These are phyloP conservation scores for Macaranga tanarius DNA, from an alignment of 441 rosid genomes.

Conservation along the genomic window DNA sequence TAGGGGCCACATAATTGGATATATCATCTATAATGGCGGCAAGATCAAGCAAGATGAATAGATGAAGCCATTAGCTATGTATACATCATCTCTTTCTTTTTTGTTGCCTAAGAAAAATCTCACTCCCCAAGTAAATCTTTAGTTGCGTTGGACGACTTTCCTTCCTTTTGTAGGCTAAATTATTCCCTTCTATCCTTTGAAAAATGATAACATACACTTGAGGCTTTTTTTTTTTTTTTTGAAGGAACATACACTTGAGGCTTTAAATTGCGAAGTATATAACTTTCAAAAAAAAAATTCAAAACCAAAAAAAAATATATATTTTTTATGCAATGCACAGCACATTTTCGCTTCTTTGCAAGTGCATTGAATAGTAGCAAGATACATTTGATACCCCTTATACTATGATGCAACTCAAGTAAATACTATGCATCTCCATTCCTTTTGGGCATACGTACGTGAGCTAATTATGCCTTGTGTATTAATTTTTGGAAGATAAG, in stretches of 20 bases:
- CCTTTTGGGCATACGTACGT: no score
- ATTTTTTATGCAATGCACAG: neutral
- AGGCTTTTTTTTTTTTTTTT: no score
- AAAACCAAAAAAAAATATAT: no score
- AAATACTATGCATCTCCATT: neutral
- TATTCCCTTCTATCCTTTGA: slow-evolving; percentile 2
- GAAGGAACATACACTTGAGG: neutral
- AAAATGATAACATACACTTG: neutral
- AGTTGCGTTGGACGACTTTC: neutral
- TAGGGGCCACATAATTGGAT: slow-evolving; percentile 8
- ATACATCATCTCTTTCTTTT: neutral
- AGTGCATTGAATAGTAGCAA: neutral
- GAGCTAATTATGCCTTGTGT: neutral
- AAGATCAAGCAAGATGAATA: neutral
- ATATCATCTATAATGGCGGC: neutral
- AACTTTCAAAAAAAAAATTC: neutral
- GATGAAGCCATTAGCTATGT: neutral
- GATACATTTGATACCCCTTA: slow-evolving; percentile 5
- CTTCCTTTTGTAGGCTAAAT: neutral
- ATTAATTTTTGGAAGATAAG: neutral
- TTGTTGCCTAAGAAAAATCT: neutral
- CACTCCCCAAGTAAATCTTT: slow-evolving; percentile 4
- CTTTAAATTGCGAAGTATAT: neutral
- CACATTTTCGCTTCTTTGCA: neutral
- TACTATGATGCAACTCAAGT: slow-evolving; percentile 4